A percentile compares a stretch with the other conserved stretches of the same genome.
phyloP scores from a whole-genome alignment of 768 basidiomycete genomes.

The Boletus sp. region DNA sequence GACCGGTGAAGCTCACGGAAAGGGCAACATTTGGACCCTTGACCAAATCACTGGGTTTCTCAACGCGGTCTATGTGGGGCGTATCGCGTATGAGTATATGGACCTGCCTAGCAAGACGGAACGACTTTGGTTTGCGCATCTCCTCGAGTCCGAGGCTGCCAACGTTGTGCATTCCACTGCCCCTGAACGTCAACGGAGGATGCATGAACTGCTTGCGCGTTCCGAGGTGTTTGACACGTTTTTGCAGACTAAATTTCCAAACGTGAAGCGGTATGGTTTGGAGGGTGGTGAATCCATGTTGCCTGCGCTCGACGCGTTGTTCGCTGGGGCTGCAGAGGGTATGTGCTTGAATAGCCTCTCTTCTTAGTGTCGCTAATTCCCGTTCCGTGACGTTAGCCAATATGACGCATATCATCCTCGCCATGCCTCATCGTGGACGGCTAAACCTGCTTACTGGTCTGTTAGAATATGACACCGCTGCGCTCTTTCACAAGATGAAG shows the following conservation, averaged over 20 bases:
- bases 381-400: slow-evolving; percentile 44
- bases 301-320: slow-evolving; percentile 78
- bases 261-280: slow-evolving; percentile 81
- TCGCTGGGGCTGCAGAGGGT: slow-evolving; percentile 65
- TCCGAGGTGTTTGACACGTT: slow-evolving; percentile 87
- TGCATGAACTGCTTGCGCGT: slow-evolving; percentile 64
- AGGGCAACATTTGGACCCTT: slow-evolving; percentile 58
- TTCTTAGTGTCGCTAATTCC: neutral
- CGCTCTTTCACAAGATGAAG: slow-evolving; percentile 85
- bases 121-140: slow-evolving; percentile 84
- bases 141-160: slow-evolving; percentile 59
- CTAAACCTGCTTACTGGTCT: slow-evolving; percentile 83
- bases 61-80: slow-evolving; percentile 73
- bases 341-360: neutral
- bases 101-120: slow-evolving; percentile 85
- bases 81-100: slow-evolving; percentile 92
- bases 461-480: slow-evolving; percentile 60
- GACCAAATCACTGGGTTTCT: slow-evolving; percentile 70
- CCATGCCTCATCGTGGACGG: slow-evolving; percentile 87
- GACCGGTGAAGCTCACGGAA: slow-evolving; percentile 40
- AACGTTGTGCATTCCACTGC: slow-evolving; percentile 31
- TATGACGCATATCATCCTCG: slow-evolving; percentile 69
- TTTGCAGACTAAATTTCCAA: slow-evolving; percentile 85
- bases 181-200: slow-evolving; percentile 48
- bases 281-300: slow-evolving; percentile 96